Percentiles rank a stretch among this genome's conserved stretches.
phyloP scores from a whole-genome alignment of 257 asterid species.

The Marsdenia floribunda region DNA sequence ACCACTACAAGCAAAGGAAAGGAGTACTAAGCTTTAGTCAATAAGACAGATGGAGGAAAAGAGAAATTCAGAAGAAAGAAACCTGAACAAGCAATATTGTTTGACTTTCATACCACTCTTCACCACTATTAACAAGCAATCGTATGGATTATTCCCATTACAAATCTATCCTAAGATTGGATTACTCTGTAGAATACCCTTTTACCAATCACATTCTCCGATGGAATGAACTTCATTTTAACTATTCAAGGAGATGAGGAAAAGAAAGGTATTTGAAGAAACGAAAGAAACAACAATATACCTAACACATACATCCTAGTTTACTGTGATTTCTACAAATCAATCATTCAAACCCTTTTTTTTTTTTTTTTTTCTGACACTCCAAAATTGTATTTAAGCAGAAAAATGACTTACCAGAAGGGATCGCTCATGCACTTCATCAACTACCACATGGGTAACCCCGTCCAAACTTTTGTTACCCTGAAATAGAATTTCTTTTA shows the following conservation, averaged over 20 bases:
- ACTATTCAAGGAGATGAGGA: neutral
- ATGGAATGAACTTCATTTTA: neutral
- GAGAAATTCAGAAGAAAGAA: neutral
- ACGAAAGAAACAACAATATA: neutral
- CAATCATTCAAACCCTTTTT: neutral
- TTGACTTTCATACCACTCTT: neutral
- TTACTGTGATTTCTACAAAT: neutral
- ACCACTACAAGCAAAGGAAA: neutral
- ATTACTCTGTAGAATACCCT: neutral
- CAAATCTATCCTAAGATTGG: neutral
- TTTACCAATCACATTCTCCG: neutral
- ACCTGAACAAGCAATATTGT: neutral
- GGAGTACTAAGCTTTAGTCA: neutral
- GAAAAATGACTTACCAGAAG: conserved; percentile 70
- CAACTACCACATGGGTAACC: conserved; percentile 89
- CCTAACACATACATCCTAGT: neutral
- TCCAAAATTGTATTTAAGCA: neutral
- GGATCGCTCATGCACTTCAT: conserved; percentile 98
- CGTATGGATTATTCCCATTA: neutral
- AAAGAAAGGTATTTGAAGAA: conserved; percentile 9
- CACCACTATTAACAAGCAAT: neutral
- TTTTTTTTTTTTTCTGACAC: neutral
- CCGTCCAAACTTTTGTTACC: conserved; percentile 76
- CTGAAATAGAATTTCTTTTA: conserved; percentile 35
- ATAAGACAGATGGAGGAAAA: neutral